phyloP scores from a whole-genome alignment of 768 basidiomycete species.

The Podaxis carcinomalis region DNA sequence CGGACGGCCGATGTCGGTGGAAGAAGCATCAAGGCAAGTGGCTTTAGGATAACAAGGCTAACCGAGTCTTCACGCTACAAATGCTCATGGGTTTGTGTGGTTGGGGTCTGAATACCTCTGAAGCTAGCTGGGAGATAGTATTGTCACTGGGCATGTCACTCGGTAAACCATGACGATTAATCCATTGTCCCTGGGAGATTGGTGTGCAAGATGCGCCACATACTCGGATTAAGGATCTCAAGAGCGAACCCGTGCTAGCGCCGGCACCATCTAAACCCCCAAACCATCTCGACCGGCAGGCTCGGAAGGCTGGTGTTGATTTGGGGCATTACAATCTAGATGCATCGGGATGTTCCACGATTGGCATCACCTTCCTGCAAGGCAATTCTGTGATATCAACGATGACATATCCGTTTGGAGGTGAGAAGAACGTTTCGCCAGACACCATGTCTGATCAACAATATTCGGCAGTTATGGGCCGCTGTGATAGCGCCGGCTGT shows the following conservation, averaged over 20 bases:
- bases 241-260: background rate
- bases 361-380: background rate
- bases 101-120: background rate
- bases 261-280: no score
- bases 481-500: no score
- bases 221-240: background rate
- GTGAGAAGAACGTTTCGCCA: background rate
- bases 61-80: background rate
- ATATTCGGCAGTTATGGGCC: background rate
- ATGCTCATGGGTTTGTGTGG: background rate
- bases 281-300: no score
- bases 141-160: background rate
- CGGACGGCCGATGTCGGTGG: conserved; percentile 5
- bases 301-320: no score
- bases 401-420: background rate
- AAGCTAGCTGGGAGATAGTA: background rate
- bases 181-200: background rate
- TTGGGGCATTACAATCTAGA: no score
- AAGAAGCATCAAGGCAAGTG: background rate
- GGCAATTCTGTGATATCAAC: background rate
- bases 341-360: background rate
- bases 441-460: background rate
- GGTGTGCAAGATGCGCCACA: background rate
- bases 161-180: background rate
- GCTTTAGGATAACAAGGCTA: background rate